Percentiles rank a stretch among this genome's conserved stretches.
Conservation (phyloP, 1,284 basidiomycete genomes). For the Naganishia sp. region DNA sequence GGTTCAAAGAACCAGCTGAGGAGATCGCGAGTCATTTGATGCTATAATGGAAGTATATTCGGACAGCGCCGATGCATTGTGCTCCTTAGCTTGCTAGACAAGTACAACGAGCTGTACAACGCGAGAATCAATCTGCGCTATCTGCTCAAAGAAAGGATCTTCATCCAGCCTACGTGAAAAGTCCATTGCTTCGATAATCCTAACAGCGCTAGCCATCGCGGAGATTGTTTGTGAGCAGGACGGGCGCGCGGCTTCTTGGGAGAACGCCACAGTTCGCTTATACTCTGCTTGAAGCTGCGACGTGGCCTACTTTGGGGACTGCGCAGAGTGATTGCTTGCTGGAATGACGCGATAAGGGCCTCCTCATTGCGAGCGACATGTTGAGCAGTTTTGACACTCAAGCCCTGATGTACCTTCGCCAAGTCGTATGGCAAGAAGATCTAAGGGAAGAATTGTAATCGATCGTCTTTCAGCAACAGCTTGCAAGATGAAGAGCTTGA, state of each 20-base stretch:
- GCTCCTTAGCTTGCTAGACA: background rate
- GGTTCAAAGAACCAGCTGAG: constrained; percentile 15
- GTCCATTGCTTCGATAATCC: too few species aligned
- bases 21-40: constrained; percentile 8
- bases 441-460: background rate
- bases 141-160: too few species aligned
- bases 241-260: constrained; percentile 13
- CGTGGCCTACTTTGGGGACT: constrained; percentile 8
- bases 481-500: background rate
- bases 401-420: constrained; percentile 1
- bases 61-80: background rate
- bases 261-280: constrained; percentile 16
- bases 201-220: too few species aligned
- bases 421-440: constrained; percentile 16
- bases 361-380: constrained; percentile 1
- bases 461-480: background rate
- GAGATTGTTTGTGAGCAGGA: background rate
- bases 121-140: too few species aligned
- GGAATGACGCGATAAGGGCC: background rate
- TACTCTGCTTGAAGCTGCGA: constrained; percentile 11
- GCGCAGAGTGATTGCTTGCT: background rate
- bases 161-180: too few species aligned
- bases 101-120: too few species aligned
- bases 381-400: constrained; percentile 1
- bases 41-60: background rate